A percentile compares a stretch with the other conserved stretches of the same genome.
Evolutionary conservation across 805 yeast genomes (phyloP).

Genomic region (Pichia exigua): DNA sequence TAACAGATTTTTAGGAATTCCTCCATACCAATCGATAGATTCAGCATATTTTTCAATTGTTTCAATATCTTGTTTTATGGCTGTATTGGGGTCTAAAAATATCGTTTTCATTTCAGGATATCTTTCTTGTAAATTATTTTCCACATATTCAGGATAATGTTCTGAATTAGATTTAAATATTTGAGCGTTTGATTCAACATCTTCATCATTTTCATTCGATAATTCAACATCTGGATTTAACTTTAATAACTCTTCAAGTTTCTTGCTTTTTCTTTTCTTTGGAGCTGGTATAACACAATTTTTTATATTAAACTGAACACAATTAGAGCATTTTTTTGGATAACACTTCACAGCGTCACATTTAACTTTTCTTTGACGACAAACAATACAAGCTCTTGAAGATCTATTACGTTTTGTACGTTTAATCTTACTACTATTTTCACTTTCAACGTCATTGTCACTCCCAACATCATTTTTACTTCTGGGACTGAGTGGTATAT

Average conservation of each 20-base stretch:
- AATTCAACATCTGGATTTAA: constrained; percentile 8
- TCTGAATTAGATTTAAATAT: background rate
- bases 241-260: constrained; percentile 17
- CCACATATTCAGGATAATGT: constrained; percentile 13
- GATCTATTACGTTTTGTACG: background rate
- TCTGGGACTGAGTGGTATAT: background rate
- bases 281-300: constrained; percentile 61
- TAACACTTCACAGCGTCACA: constrained; percentile 57
- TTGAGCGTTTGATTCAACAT: background rate
- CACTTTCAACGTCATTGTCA: background rate
- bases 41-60: background rate
- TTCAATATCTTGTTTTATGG: constrained; percentile 12
- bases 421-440: background rate
- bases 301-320: constrained; percentile 56
- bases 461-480: background rate
- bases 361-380: constrained; percentile 71
- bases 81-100: constrained; percentile 16
- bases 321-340: constrained; percentile 53
- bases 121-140: constrained; percentile 17
- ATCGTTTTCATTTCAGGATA: constrained; percentile 18
- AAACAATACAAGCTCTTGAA: constrained; percentile 66
- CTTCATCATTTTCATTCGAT: background rate
- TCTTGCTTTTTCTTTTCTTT: constrained; percentile 20
- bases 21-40: constrained; percentile 9
- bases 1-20: constrained; percentile 24